phyloP scores from a whole-genome alignment of 1,284 basidiomycete species.

The Heliocybe sulcata region DNA sequence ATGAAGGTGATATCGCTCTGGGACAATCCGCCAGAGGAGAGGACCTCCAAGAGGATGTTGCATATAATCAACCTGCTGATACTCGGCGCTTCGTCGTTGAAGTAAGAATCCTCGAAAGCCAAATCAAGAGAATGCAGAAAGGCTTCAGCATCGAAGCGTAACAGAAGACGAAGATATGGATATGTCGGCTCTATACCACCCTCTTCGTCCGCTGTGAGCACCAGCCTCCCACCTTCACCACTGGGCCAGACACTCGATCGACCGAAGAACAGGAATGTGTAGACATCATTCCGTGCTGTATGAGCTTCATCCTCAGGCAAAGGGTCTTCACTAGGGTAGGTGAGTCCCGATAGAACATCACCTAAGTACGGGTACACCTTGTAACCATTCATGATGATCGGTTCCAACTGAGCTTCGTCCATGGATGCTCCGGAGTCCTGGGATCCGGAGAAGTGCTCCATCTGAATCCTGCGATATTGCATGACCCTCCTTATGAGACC shows the following conservation, averaged over 20 bases:
- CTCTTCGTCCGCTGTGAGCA: conserved; percentile 69
- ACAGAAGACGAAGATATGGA: conserved; percentile 81
- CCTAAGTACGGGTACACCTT: conserved; percentile 93
- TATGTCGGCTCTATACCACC: conserved; percentile 74
- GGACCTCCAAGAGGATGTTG: conserved; percentile 80
- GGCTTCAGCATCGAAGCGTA: conserved; percentile 90
- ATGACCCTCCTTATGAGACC: conserved; percentile 68
- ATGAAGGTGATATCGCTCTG: conserved; percentile 74
- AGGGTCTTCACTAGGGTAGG: conserved; percentile 81
- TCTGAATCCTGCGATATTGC: conserved; percentile 36
- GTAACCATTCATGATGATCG: conserved; percentile 72
- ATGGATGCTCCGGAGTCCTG: conserved; percentile 22
- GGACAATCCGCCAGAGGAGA: conserved; percentile 47
- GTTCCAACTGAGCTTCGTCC: conserved; percentile 37
- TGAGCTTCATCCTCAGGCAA: conserved; percentile 58
- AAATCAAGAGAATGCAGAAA: conserved; percentile 92
- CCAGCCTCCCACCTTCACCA: conserved; percentile 61
- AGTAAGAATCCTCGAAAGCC: conserved; percentile 89
- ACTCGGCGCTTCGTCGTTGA: conserved; percentile 68
- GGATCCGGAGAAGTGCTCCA: conserved; percentile 12
- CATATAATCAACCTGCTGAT: conserved; percentile 80
- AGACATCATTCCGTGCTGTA: conserved; percentile 66
- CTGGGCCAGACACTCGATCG: conserved; percentile 75
- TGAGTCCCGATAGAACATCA: conserved; percentile 76
- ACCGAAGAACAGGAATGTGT: conserved; percentile 81